A percentile compares a stretch with the other conserved stretches of the same genome.
Conservation (phyloP, 257 asterid species). For the Solanum chilense region DNA sequence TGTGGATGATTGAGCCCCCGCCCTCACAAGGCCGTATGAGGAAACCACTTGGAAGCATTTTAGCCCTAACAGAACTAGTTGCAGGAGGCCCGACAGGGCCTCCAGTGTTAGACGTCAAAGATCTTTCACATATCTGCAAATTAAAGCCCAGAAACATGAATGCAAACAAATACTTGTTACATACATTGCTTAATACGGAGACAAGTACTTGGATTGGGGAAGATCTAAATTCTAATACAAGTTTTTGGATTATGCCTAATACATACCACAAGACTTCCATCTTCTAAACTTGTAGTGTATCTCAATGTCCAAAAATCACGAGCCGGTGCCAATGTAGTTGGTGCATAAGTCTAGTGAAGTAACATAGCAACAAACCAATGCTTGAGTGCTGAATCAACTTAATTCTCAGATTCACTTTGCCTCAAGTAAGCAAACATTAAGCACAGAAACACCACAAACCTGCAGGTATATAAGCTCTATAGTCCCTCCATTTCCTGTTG, state of each 20-base stretch:
- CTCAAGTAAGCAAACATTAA: not conserved
- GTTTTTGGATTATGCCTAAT: not conserved
- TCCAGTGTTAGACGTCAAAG: conserved; percentile 63
- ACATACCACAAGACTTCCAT: conserved; percentile 92
- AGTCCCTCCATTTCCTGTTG: conserved; percentile 91
- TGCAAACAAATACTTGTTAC: not conserved
- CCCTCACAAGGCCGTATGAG: conserved; percentile 94
- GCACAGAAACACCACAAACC: conserved; percentile 18
- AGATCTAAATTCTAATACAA: not conserved
- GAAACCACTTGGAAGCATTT: conserved; percentile 91
- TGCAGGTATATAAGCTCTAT: conserved; percentile 88
- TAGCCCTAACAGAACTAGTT: conserved; percentile 73
- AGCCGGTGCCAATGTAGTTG: conserved; percentile 87
- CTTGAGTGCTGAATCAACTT: not conserved
- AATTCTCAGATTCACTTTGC: not conserved
- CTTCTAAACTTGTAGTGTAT: conserved; percentile 71
- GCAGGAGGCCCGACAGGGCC: conserved; percentile 80
- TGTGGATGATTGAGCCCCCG: conserved; percentile 87
- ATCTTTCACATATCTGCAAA: conserved; percentile 86
- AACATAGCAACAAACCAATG: not conserved
- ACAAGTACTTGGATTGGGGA: not conserved
- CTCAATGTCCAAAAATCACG: conserved; percentile 96
- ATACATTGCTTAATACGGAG: not conserved
- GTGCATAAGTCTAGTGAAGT: conserved; percentile 63
- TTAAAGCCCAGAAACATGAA: not conserved